Evolutionary conservation across 495 filamentous ascomycete genomes (phyloP), one percentile per base, ranked within the genome.

Genomic region (Aspergillus sclerotioniger): DNA sequence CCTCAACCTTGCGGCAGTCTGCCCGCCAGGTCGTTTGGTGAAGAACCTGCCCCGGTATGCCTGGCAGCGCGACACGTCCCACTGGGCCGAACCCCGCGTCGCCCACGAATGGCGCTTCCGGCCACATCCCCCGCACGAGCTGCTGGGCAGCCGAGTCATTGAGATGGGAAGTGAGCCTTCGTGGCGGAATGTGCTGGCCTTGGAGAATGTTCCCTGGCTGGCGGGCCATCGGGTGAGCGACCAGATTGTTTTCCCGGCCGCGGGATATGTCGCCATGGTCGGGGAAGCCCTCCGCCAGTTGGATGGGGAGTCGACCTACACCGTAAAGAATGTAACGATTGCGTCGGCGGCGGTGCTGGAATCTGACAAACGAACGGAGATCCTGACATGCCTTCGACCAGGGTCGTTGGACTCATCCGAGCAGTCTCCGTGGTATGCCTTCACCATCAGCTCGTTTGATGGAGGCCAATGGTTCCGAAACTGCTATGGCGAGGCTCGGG

Each of bases 181-280:
- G 1, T 84, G 79, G 79, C 67, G 79, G 29, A 81, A 80, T 56
- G 48, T 79, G 0, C 31, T 84, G 7, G 56, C 63, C 7, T 57
- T 74, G 8, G 69, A 77, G 1, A 66, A 78, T 43, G 62, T 74
- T 13, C 73, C 73, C 1, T 83, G 80, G 80, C 57, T 82, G 6
- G 50, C 53, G 19, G 78, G 81, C 28, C 79, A 81, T 58, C 63
- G 62, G 21, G 53, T 82, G 4, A 32, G 41, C 8, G 41, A 41
- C 1, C 65, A 74, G 25, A 62, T 75, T 7, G 60, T 80, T 6
- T 83, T 80, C 57, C 80, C 80, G 4, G 33, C 39, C 21, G 76
- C 80, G 31, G 79, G 71, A 0, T 80, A 76, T 58, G 63, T 82
- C 0, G 61, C 74, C n/a, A 80, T 82, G 70, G 70, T 63, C 2